Percentiles rank a stretch among this genome's conserved stretches.
phyloP scores from a whole-genome alignment of 306 rosid species.

The Vigna unguiculata region DNA sequence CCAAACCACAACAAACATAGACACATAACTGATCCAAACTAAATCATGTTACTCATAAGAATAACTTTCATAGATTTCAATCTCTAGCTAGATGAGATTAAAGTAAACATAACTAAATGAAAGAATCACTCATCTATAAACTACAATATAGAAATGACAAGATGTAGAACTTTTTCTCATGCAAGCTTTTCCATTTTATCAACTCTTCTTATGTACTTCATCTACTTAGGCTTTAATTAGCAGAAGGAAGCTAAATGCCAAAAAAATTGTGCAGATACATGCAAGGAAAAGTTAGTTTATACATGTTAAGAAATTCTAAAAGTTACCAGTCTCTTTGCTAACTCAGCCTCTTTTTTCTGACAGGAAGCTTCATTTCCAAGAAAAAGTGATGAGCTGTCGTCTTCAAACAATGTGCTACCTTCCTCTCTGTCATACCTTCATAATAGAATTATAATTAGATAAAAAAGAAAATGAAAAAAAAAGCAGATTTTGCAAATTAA shows the following conservation, averaged over 20 bases:
- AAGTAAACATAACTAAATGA: no score
- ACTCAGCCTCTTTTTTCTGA: constrained; percentile 97
- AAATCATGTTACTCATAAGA: no score
- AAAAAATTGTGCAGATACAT: constrained; percentile 29
- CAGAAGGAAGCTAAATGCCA: constrained; percentile 1
- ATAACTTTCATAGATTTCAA: no score
- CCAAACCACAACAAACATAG: no score
- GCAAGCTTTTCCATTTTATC: no score
- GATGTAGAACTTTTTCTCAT: no score
- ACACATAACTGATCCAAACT: no score
- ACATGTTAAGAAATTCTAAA: constrained; percentile 18
- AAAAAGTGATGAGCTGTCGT: constrained; percentile 77
- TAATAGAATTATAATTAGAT: constrained; percentile 38
- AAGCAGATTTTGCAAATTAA: neutral
- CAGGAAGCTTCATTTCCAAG: constrained; percentile 88
- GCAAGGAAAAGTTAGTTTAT: constrained; percentile 22
- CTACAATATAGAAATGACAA: no score
- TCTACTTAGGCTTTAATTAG: neutral
- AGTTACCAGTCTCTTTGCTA: constrained; percentile 93
- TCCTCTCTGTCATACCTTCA: constrained; percentile 98
- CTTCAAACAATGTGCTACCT: constrained; percentile 82
- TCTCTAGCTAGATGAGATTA: no score
- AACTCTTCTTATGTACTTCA: neutral
- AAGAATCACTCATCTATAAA: no score
- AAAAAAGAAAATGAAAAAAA: constrained; percentile 27